A percentile compares a stretch with the other conserved stretches of the same genome.
Evolutionary conservation across 2,329 filamentous ascomycete genomes (phyloP).

Genomic region (Alternaria longipes): DNA sequence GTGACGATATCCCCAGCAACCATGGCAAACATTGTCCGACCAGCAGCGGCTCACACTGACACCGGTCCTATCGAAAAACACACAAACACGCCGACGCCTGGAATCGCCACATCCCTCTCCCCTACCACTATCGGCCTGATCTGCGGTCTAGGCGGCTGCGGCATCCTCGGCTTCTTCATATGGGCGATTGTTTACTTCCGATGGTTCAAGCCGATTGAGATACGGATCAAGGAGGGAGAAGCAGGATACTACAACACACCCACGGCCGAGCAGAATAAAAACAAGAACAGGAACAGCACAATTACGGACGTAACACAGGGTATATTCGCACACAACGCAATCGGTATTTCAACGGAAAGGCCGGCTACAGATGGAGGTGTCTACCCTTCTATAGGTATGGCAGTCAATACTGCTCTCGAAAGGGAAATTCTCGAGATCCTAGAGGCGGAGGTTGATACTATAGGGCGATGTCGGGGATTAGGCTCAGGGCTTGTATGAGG

Average conservation of each 20-base stretch:
- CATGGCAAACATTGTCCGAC: not conserved
- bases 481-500: not conserved
- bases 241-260: not conserved
- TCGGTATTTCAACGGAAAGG: not conserved
- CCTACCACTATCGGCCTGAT: not conserved
- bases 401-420: not conserved
- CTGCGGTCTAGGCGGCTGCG: not conserved
- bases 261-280: not conserved
- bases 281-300: not conserved
- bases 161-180: not conserved
- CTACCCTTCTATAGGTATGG: not conserved
- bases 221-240: not conserved
- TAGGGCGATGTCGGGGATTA: not conserved
- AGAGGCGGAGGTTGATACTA: not conserved
- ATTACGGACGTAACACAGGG: not conserved
- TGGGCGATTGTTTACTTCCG: not conserved
- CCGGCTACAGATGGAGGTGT: not conserved
- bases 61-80: not conserved
- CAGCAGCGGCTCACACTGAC: not conserved
- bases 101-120: not conserved
- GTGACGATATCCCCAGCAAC: not conserved
- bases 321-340: not conserved
- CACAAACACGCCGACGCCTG: not conserved
- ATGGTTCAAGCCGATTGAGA: not conserved
- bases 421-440: conserved; percentile 2